phyloP scores from a whole-genome alignment of 305 asterid genomes.

The Fraxinus floribunda region DNA sequence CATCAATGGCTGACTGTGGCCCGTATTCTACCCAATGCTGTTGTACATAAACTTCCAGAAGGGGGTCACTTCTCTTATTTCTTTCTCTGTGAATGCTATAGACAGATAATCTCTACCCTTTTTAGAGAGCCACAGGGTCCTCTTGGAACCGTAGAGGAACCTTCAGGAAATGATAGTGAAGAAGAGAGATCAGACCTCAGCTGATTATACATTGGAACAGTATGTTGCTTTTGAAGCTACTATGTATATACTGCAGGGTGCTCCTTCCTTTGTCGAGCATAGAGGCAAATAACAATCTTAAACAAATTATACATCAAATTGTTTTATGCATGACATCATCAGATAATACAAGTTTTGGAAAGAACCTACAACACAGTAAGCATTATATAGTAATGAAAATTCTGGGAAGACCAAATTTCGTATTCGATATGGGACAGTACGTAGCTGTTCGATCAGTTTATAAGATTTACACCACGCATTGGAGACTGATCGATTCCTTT shows the following conservation, averaged over 20 bases:
- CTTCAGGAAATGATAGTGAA: conserved; percentile 26
- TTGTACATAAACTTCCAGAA: conserved; percentile 60
- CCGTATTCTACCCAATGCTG: conserved; percentile 60
- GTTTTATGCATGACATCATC: not conserved
- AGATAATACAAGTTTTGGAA: not conserved
- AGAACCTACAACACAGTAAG: not conserved
- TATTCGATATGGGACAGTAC: not conserved
- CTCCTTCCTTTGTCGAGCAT: not conserved
- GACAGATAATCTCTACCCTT: conserved; percentile 55
- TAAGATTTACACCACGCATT: not conserved
- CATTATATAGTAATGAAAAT: not conserved
- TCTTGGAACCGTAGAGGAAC: conserved; percentile 34
- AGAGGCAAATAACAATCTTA: not conserved
- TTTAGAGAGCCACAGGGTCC: conserved; percentile 60
- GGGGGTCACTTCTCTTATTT: conserved; percentile 82
- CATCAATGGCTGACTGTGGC: conserved; percentile 62
- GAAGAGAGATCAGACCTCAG: conserved; percentile 26
- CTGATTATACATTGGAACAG: conserved; percentile 25
- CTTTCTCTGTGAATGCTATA: conserved; percentile 64
- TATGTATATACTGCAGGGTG: not conserved
- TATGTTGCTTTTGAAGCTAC: not conserved
- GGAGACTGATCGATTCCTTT: not conserved
- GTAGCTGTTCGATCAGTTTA: not conserved
- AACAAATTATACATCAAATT: not conserved
- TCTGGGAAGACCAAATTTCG: not conserved